Evolutionary conservation across 2,329 filamentous ascomycete species (phyloP), one percentile per base, ranked within the genome.

Genomic region (Pestalotiopsis sp.): DNA sequence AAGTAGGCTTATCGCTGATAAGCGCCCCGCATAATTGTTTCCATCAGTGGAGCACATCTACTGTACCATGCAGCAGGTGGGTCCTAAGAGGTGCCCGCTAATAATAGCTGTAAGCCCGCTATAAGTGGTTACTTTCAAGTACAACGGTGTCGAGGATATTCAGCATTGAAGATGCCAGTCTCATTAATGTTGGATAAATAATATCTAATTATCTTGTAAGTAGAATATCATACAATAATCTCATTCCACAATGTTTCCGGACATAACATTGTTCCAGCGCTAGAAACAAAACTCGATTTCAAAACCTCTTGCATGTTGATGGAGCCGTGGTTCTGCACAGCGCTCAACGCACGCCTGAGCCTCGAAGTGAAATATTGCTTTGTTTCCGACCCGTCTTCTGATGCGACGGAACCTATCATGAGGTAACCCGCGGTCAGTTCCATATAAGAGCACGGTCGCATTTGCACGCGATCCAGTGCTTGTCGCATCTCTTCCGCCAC

Each of bases 371-470:
- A 76, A 74, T 74, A 76, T 11, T 36, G n/a, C 49, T 70, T 71
- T 11, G 74, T 73, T 31, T 20, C 25, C 3, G 74, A 73, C 3
- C 64, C 70, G 20, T 69, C 25, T 4, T 69, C 66, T 12, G 74
- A 70, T 41, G 72, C 71, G 9, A 76, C 66, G 11, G 74, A 73
- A 20, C 74, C 74, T 23, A 76, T 52, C 61, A 76, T 72, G 59
- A 74, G 63, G 20, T 68, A 69, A 64, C 71, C 75, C 11, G 70
- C 74, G 12, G 74, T 76, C 20, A 76, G 59, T 56, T 75, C 70
- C 72, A 72, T 72, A 25, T 71, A 74, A 17, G 68, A 68, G 36
- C 74, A 76, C 2, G 70, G 68, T 38, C 69, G 70, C 12, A 73
- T 60, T 13, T 66, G 72, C 1, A 69, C 63, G 23, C 65, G 59